phyloP scores from a whole-genome alignment of 2,329 filamentous ascomycete genomes.

The Canariomyces notabilis region DNA sequence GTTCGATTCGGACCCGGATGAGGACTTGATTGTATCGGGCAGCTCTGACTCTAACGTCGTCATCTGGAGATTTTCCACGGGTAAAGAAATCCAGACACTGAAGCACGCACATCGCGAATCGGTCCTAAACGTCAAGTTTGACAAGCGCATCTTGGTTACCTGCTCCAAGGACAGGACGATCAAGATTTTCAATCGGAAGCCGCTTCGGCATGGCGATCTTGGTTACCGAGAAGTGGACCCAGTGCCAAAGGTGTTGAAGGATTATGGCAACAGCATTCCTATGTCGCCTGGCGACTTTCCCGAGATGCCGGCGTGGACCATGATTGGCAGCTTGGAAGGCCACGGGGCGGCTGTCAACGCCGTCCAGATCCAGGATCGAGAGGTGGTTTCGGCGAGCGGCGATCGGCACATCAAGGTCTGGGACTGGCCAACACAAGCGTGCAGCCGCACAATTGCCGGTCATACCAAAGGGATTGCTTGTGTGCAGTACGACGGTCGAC shows the following conservation, averaged over 20 bases:
- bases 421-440: conserved; percentile 77
- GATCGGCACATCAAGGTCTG: conserved; percentile 92
- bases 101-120: conserved; percentile 78
- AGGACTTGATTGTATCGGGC: conserved; percentile 91
- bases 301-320: conserved; percentile 60
- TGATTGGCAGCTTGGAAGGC: conserved; percentile 75
- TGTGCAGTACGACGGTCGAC: conserved; percentile 89
- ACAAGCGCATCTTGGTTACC: conserved; percentile 85
- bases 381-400: conserved; percentile 91
- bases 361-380: conserved; percentile 79
- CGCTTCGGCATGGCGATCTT: conserved; percentile 56
- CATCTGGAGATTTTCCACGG: conserved; percentile 89
- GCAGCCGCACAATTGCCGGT: conserved; percentile 72
- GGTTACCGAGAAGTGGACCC: conserved; percentile 54
- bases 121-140: conserved; percentile 88
- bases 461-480: conserved; percentile 96
- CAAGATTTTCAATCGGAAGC: conserved; percentile 85
- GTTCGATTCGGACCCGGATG: conserved; percentile 80
- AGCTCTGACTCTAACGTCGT: conserved; percentile 91
- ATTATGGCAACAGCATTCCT: conserved; percentile 48
- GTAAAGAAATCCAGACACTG: conserved; percentile 72
- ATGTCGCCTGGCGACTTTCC: conserved; percentile 44
- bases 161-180: conserved; percentile 97
- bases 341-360: conserved; percentile 93
- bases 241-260: conserved; percentile 46